phyloP scores from a whole-genome alignment of 2,329 filamentous ascomycete genomes.

The Fusarium devonianum region DNA sequence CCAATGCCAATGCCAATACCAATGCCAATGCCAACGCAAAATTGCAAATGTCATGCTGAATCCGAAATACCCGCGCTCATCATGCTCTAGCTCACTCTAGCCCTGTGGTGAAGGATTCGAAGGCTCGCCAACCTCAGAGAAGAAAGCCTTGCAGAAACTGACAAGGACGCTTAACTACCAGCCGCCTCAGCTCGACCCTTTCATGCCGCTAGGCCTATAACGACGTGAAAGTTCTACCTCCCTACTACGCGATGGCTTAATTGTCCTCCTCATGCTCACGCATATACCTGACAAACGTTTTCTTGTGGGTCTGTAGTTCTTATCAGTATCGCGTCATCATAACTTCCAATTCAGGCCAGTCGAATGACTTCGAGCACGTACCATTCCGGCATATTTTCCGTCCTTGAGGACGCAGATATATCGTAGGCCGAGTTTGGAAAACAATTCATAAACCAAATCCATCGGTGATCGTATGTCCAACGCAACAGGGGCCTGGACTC shows the following conservation, averaged over 20 bases:
- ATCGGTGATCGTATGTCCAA: constrained; percentile 90
- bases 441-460: constrained; percentile 96
- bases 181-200: constrained; percentile 1
- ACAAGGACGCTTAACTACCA: no score
- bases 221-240: no score
- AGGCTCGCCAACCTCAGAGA: no score
- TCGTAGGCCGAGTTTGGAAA: constrained; percentile 88
- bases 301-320: constrained; percentile 78
- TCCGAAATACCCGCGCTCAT: background rate
- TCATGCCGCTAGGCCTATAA: background rate
- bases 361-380: constrained; percentile 54
- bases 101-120: no score
- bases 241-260: constrained; percentile 16
- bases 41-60: constrained; percentile 14
- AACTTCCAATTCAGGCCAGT: background rate
- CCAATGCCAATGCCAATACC: constrained; percentile 21
- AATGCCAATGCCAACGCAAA: constrained; percentile 7
- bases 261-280: constrained; percentile 75
- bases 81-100: background rate
- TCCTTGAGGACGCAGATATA: constrained; percentile 90
- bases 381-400: constrained; percentile 87
- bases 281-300: constrained; percentile 94
- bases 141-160: no score
- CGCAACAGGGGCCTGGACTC: constrained; percentile 76
- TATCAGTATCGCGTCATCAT: constrained; percentile 17